These are phyloP conservation scores for Trametes elegans DNA, from an alignment of 768 basidiomycete genomes.

Conservation along the genomic window DNA sequence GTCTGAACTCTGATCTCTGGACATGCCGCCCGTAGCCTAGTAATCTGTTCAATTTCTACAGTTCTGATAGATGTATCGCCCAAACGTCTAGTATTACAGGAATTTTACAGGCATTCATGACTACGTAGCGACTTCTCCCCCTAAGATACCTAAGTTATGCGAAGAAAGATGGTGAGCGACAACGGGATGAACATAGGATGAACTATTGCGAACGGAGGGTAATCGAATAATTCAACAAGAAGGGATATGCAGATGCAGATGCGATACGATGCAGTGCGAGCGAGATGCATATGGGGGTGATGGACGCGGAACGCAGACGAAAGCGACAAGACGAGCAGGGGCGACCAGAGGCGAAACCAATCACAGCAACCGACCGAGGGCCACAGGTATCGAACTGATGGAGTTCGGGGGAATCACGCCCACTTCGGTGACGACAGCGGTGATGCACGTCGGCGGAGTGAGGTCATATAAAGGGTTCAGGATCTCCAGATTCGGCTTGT, in stretches of 20 bases:
- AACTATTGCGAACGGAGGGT: too few relatives aligned
- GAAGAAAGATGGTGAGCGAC: background rate
- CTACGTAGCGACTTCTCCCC: slow-evolving; percentile 10
- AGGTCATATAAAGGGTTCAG: slow-evolving; percentile 92
- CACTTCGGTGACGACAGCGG: slow-evolving; percentile 96
- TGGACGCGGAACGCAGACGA: slow-evolving; percentile 8
- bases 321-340: slow-evolving; percentile 12
- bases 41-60: background rate
- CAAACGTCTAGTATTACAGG: slow-evolving; percentile 15
- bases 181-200: background rate
- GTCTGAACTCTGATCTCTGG: slow-evolving; percentile 18
- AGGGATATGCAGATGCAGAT: slow-evolving; percentile 16
- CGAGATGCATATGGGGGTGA: slow-evolving; percentile 3
- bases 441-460: slow-evolving; percentile 88
- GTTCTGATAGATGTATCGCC: too few relatives aligned
- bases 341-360: background rate
- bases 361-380: slow-evolving; percentile 43
- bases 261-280: slow-evolving; percentile 9
- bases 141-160: slow-evolving; percentile 16
- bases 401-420: slow-evolving; percentile 93
- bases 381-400: slow-evolving; percentile 79
- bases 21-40: background rate
- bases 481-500: slow-evolving; percentile 61
- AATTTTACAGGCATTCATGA: slow-evolving; percentile 11
- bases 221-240: slow-evolving; percentile 5